Base-by-base conservation (phyloP, 768 basidiomycete genomes). In the Mycena amicta region DNA sequence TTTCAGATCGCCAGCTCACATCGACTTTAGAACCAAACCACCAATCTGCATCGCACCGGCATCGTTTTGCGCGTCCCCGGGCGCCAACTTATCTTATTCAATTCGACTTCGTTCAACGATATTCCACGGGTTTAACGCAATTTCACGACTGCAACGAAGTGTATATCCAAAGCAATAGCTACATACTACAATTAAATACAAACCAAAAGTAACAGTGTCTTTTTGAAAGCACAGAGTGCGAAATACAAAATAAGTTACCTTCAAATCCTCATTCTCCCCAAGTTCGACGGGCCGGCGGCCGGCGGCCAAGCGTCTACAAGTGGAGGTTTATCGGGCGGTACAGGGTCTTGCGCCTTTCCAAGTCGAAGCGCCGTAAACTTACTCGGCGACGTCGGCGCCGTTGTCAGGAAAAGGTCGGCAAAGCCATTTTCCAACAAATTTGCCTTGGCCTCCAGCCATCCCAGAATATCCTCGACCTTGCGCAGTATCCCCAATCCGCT, bases 91-190 rank as follows among this genome's bases (percentile, higher is more conserved):
- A 60, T 33, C 49, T 55, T 60, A 60, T 60, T 47, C 11, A 39
- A 52, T 55, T 60, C 54, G 59, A 52, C 54, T 60, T 60, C 59
- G 59, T 60, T 60, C 59, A 20, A 53, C 54, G 27, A 39, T 5
- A 25, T 28, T 26, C 26, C 8, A 8, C 15, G 22, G 47, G 5
- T 25, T 49, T 49, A 12, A 49, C 47, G 47, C 47, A 49, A n/a
- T 28, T 49, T 49, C n/a, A 49, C 47, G 47, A 49, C 27, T 49
- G 41, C 41, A 43, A 43, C 20, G 41, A 49, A 45, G 5, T 45
- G 43, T 45, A 16, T 45, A 45, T n/a, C 8, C 43, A 15, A 45
- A 37, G 18, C 8, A 37, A 8, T 37, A 37, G 33, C 33, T 37
- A 37, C 33, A 8, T 37, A 37, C 33, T 37, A 37, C 33, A 37